Evolutionary conservation across 1,284 basidiomycete genomes (phyloP).

Genomic region (Moesziomyces antarcticus): DNA sequence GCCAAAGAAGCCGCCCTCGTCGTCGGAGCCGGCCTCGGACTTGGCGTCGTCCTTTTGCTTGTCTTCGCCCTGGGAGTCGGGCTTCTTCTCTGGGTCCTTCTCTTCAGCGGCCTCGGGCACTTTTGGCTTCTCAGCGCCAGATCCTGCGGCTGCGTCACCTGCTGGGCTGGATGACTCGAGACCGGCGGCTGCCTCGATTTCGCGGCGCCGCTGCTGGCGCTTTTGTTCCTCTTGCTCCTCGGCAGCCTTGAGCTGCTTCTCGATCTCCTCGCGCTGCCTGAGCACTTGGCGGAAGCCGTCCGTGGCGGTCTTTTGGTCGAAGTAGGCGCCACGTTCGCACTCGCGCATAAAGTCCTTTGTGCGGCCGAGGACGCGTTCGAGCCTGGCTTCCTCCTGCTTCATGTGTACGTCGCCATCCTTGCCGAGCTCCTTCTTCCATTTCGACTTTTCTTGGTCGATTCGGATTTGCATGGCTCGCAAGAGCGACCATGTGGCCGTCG

Average conservation of each 20-base stretch:
- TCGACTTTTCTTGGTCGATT: conserved; percentile 56
- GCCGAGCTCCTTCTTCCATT: conserved; percentile 53
- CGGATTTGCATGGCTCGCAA: conserved; percentile 54
- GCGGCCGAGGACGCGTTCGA: conserved; percentile 39
- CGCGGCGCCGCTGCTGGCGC: conserved; percentile 69
- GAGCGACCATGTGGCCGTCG: conserved; percentile 53
- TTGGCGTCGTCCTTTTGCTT: conserved; percentile 13
- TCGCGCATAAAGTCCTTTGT: conserved; percentile 57
- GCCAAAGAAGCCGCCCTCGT: conserved; percentile 76
- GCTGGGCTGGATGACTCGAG: conserved; percentile 8
- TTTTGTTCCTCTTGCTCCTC: conserved; percentile 50
- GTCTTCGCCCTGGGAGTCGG: conserved; percentile 1
- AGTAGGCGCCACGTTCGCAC: conserved; percentile 54
- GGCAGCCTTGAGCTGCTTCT: conserved; percentile 46
- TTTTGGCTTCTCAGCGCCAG: conserved; percentile 1
- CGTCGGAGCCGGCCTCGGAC: conserved; percentile 24
- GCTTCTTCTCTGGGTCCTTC: not conserved
- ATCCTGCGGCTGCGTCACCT: not conserved
- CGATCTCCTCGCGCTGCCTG: conserved; percentile 49
- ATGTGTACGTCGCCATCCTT: conserved; percentile 24
- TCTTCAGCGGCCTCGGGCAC: not conserved
- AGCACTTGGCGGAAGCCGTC: conserved; percentile 53
- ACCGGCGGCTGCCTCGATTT: conserved; percentile 70
- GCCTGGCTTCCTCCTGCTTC: conserved; percentile 35
- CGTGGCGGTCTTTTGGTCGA: conserved; percentile 50